Base-by-base conservation (phyloP, 257 asterid species). In the Plantago elongata region DNA sequence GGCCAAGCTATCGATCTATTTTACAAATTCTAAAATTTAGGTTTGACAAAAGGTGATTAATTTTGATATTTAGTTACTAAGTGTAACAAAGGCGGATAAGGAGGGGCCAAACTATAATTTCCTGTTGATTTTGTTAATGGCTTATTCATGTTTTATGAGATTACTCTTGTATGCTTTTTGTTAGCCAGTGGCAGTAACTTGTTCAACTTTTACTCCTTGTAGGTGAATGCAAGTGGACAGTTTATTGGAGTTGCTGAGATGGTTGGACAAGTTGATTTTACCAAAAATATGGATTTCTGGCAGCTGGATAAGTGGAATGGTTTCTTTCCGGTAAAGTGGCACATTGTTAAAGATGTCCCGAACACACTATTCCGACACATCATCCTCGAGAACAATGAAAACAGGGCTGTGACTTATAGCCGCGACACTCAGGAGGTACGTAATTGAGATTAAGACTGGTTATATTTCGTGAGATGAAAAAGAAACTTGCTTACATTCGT, bases 221-320 rank as follows among this genome's bases (percentile, higher is more conserved):
- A 88, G 96, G 96, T 85, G 44, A 89, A 89, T 63, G 82, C 79
- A 61, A 89, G 97, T 70, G 95, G 97, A 10, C 97, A 89, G 75
- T 89, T 89, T 66, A 65, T 86, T n/a, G 97, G 97, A 13, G 82
- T 86, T 61, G 95, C 95, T 57, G 95, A 89, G 83, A 89, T 89
- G 97, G 64, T 72, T 46, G 97, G 91, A 43, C 86, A 27, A 44
- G 91, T 89, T 55, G 97, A 89, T 75, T 86, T 84, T 63, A 68
- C 75, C 84, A 89, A 79, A 69, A 79, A 72, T 45, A 84, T 89
- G 91, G 89, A 86, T 68, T 89, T 89, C 63, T 89, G 97, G 97
- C 95, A 89, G 83, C 80, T 79, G 11, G 94, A 89, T 62, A 89
- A 89, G 75, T 89, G 97, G 97, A 81, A 68, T 43, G 94, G 95